Evolutionary conservation across 352 stramenopile genomes (phyloP), one percentile per base, ranked within the genome.

Genomic region (Phytophthora agathidicida): DNA sequence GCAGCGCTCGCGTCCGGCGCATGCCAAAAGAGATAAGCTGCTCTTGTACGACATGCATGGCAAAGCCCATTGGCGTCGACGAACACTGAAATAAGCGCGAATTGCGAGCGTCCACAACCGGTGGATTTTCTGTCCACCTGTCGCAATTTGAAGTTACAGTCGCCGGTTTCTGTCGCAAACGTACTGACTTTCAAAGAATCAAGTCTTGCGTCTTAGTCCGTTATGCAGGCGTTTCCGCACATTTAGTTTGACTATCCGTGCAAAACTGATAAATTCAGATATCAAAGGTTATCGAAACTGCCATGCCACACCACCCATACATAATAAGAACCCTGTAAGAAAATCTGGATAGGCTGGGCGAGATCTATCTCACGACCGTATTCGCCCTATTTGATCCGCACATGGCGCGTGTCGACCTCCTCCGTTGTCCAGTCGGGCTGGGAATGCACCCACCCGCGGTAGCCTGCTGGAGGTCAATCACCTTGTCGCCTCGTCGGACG

Each of bases 41-140:
- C n/a, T n/a, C n/a, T n/a, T n/a, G n/a, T n/a, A n/a, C n/a, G n/a
- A n/a, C n/a, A n/a, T n/a, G n/a, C n/a, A n/a, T n/a, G n/a, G n/a
- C n/a, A n/a, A n/a, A n/a, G n/a, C 17, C 38, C 36, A 24, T 48
- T 31, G 32, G 35, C 37, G 20, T 41, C n/a, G 27, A 48, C 57
- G 28, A 66, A 43, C 54, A 32, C 43, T 56, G 26, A 47, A 31
- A 54, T n/a, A n/a, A n/a, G n/a, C n/a, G n/a, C n/a, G n/a, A n/a
- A 33, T 51, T 36, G n/a, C 20, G 14, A 31, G 28, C 23, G 55
- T 64, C 55, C 38, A 46, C 46, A 58, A 51, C 38, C 55, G 36
- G 19, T 59, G 56, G 47, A 58, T 65, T 59, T 65, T 58, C 38
- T 59, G 56, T 65, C 46, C 46, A 53, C 38, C 28, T 65, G 31